A percentile compares a stretch with the other conserved stretches of the same genome.
Conservation (phyloP, 495 filamentous ascomycete species). For the Penicillium simplicissimum region DNA sequence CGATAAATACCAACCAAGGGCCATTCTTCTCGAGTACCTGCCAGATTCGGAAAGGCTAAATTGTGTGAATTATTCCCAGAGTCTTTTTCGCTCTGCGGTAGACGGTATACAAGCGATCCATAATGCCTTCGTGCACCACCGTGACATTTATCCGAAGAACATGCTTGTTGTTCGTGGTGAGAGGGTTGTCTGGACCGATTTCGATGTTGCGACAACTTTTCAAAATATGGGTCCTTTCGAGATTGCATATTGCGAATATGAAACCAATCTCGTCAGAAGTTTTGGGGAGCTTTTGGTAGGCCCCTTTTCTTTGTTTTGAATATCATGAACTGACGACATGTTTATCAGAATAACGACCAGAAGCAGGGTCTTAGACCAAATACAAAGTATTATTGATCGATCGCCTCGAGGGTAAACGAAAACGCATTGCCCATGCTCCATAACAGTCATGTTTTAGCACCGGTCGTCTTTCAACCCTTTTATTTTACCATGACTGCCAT, state of each 20-base stretch:
- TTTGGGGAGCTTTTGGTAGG: conserved; percentile 16
- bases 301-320: too few relatives aligned
- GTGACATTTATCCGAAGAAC: conserved; percentile 29
- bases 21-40: conserved; percentile 27
- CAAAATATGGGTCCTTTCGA: conserved; percentile 8
- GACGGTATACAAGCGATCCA: conserved; percentile 22
- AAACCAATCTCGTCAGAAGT: conserved; percentile 14
- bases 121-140: conserved; percentile 21
- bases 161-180: conserved; percentile 22
- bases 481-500: too few relatives aligned
- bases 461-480: too few relatives aligned
- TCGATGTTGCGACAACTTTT: conserved; percentile 32
- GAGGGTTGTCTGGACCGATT: conserved; percentile 27
- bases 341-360: conserved; percentile 22
- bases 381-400: conserved; percentile 28
- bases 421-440: too few relatives aligned
- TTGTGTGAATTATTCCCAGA: conserved; percentile 29
- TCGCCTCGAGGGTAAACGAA: too few relatives aligned
- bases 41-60: conserved; percentile 22
- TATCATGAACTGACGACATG: conserved; percentile 12
- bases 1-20: conserved; percentile 15
- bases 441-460: too few relatives aligned
- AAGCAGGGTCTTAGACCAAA: conserved; percentile 30
- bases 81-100: conserved; percentile 17
- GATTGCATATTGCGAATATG: conserved; percentile 13